Conservation (phyloP, 2,329 filamentous ascomycete genomes). For the Penicillium brevicompactum region DNA sequence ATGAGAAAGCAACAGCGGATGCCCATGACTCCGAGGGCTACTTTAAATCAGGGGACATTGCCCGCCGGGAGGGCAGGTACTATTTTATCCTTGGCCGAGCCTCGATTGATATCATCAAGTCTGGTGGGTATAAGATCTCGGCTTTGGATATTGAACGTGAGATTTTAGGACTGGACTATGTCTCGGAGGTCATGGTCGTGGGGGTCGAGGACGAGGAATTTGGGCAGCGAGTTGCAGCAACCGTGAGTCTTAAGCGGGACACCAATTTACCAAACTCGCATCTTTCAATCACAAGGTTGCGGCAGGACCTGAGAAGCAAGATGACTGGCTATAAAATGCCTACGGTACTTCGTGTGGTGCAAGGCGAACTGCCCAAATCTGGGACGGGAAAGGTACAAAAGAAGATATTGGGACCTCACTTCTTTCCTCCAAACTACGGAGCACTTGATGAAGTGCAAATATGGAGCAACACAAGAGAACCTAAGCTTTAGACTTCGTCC, state of each 20-base stretch:
- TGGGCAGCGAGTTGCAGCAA: constrained; percentile 56
- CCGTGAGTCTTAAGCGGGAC: constrained; percentile 40
- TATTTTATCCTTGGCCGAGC: constrained; percentile 58
- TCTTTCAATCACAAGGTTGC: constrained; percentile 34
- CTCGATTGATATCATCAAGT: constrained; percentile 58
- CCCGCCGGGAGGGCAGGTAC: constrained; percentile 37
- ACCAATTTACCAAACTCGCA: constrained; percentile 8
- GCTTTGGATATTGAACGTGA: constrained; percentile 59
- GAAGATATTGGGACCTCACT: constrained; percentile 35
- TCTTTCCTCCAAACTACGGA: constrained; percentile 36
- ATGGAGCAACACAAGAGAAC: constrained; percentile 24
- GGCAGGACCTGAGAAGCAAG: constrained; percentile 41
- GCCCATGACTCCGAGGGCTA: constrained; percentile 49
- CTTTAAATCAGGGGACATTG: constrained; percentile 50
- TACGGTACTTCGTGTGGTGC: constrained; percentile 77
- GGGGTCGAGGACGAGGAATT: constrained; percentile 58
- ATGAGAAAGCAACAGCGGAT: constrained; percentile 42
- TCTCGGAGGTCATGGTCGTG: constrained; percentile 57
- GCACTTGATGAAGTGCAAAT: constrained; percentile 31
- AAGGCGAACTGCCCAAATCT: constrained; percentile 47
- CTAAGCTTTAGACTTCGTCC: constrained; percentile 12
- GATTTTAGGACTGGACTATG: constrained; percentile 52
- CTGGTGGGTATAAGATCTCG: constrained; percentile 58
- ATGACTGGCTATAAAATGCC: constrained; percentile 90
- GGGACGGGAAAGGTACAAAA: constrained; percentile 82